These are phyloP conservation scores for Boletus huronensis DNA, from an alignment of 768 basidiomycete species.

Conservation along the genomic window DNA sequence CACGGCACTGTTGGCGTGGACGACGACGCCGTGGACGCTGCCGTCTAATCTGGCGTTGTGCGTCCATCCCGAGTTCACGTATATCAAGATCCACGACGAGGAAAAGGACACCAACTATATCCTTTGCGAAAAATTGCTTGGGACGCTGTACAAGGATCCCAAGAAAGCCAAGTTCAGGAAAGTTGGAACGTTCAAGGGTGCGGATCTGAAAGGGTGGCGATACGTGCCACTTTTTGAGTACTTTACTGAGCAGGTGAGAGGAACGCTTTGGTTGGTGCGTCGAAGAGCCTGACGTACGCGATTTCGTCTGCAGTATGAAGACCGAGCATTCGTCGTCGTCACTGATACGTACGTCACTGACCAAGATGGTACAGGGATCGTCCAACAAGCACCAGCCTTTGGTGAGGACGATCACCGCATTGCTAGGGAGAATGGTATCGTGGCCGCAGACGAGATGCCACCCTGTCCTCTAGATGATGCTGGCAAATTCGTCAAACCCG, in stretches of 20 bases:
- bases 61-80: constrained; percentile 93
- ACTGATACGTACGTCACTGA: constrained; percentile 92
- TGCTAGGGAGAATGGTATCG: constrained; percentile 75
- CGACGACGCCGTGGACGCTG: constrained; percentile 97
- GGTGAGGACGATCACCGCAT: constrained; percentile 99
- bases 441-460: constrained; percentile 88
- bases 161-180: constrained; percentile 98
- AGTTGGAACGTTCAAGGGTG: constrained; percentile 80
- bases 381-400: constrained; percentile 97
- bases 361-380: constrained; percentile 93
- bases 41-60: constrained; percentile 95
- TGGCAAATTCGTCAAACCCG: constrained; percentile 84
- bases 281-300: neutral
- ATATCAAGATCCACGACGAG: constrained; percentile 94
- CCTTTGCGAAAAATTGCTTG: constrained; percentile 81
- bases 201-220: constrained; percentile 94
- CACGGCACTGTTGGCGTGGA: constrained; percentile 94
- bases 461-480: constrained; percentile 94
- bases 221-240: constrained; percentile 96
- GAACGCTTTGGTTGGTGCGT: neutral
- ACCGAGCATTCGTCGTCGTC: constrained; percentile 86
- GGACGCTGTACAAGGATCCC: constrained; percentile 90
- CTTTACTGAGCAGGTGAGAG: constrained; percentile 84
- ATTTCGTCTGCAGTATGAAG: constrained; percentile 64
- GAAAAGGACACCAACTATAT: constrained; percentile 87